Evolutionary conservation across 2,329 filamentous ascomycete genomes (phyloP), one percentile per base, ranked within the genome.

Genomic region (Aspergillus terreus): DNA sequence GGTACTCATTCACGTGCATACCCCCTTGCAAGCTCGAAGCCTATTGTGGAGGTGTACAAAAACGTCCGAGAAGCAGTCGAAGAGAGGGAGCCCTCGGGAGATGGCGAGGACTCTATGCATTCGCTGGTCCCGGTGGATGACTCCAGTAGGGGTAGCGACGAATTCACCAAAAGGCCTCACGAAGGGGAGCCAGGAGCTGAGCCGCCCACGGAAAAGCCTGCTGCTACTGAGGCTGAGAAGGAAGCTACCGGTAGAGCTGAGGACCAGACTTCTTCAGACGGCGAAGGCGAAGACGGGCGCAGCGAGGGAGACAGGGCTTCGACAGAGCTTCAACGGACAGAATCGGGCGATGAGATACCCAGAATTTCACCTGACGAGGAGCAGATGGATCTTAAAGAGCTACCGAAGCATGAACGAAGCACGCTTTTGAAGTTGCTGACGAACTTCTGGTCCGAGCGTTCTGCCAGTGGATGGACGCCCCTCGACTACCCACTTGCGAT

Each of bases 371-470:
- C 81, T 46, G 76, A 81, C 55, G 76, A 82, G 57, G 76, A 78
- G 12, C 76, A 78, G 32, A 70, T 83, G 7, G 82, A 85, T 54
- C 72, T 80, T 46, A 84, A 84, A 47, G 90, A 95, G 60, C 79
- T 99, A 11, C 90, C 91, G 1, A 96, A 90, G 64, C 90, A 97
- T 65, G 90, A 96, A 66, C 94, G 92, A 70, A 92, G 85, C 51
- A 96, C 91, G 43, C 77, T 97, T 58, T 87, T 99, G 83, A 96
- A 95, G 67, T 91, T 96, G 76, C 79, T 99, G 43, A 94, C 91
- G 14, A 96, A 92, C 63, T 99, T 99, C 71, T 99, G 94, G 94
- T 95, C 94, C 2, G 95, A 99, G 71, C 84, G 94, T 48, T 97
- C 94, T 44, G 90, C 95, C 21, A 96, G 91, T 69, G 92, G 92